These are phyloP conservation scores for Ichthyophthirius multifiliis DNA, from an alignment of 169 alveolate species.

Conservation along the genomic window DNA sequence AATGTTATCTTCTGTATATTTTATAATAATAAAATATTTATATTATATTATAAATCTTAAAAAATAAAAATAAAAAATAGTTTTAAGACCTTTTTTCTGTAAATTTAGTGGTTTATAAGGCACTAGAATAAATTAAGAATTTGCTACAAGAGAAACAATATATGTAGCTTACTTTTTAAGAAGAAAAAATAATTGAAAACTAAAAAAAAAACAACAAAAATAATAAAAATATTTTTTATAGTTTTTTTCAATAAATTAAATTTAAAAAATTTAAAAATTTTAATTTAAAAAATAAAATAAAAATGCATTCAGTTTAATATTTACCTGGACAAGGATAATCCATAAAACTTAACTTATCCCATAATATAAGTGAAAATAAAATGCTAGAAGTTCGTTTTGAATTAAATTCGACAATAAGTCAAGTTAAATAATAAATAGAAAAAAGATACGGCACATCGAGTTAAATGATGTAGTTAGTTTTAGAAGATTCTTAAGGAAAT, in stretches of 20 bases:
- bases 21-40: not conserved
- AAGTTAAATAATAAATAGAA: slow-evolving; percentile 68
- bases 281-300: no score
- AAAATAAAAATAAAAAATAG: not conserved
- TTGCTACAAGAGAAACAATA: slow-evolving; percentile 9
- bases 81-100: slow-evolving; percentile 21
- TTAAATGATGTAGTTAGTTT: slow-evolving; percentile 65
- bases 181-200: no score
- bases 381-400: slow-evolving; percentile 80
- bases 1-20: no score
- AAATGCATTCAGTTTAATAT: slow-evolving; percentile 15
- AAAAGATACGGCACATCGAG: slow-evolving; percentile 79
- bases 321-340: slow-evolving; percentile 25
- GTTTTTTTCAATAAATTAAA: no score
- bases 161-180: slow-evolving; percentile 15
- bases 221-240: no score
- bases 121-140: slow-evolving; percentile 22
- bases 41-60: not conserved
- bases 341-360: slow-evolving; percentile 75
- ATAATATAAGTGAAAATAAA: slow-evolving; percentile 62
- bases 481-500: slow-evolving; percentile 64
- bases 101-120: slow-evolving; percentile 33
- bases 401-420: slow-evolving; percentile 48
- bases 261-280: no score
- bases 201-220: no score